Base-by-base conservation (phyloP, 78 protist species). In the Dictyostelium capitatum region DNA sequence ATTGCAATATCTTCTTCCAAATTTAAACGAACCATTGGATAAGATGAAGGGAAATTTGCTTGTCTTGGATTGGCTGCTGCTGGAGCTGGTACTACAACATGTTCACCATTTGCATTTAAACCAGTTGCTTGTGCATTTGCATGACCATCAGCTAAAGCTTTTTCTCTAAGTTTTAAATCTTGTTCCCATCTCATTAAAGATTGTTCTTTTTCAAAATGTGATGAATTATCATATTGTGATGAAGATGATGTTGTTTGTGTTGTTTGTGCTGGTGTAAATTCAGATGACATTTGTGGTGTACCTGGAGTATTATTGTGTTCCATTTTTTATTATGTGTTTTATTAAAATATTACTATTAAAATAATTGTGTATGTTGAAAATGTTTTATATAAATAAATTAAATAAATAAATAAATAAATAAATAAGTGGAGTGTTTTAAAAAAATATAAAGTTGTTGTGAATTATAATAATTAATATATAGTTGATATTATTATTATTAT, bases 141-240 rank as follows among this genome's bases (percentile, higher is more conserved):
- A 9, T 17, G 37, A 75, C 28, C 51, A 25, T 48, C 25, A 28
- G 83, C 57, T 1, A 79, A 30, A 37, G 57, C 59, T 25, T 17
- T 23, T 56, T 79, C 83, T 54, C 83, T 51, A 28, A 32, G 51
- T 37, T 79, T 79, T 25, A 79, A 37, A 54, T 79, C 83, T 79
- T 79, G 83, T 54, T 79, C 83, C 83, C 83, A 79, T 54, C 83
- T 51, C 70, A 79, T 54, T 17, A 79, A 54, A 37, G 32, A 25
- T 54, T 79, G 65, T 56, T 79, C 83, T 54, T 79, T 79, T 79
- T 79, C 83, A 79, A 43, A 79, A 15, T 48, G 83, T 37, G 28
- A 19, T 37, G 57, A 25, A 6, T 79, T 79, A 2, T 30, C 51
- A 54, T 50, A 30, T 23, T 23, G 43, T 14, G 83, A 41, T 28